phyloP scores from a whole-genome alignment of 768 basidiomycete species.

The Auricularia heimuer region DNA sequence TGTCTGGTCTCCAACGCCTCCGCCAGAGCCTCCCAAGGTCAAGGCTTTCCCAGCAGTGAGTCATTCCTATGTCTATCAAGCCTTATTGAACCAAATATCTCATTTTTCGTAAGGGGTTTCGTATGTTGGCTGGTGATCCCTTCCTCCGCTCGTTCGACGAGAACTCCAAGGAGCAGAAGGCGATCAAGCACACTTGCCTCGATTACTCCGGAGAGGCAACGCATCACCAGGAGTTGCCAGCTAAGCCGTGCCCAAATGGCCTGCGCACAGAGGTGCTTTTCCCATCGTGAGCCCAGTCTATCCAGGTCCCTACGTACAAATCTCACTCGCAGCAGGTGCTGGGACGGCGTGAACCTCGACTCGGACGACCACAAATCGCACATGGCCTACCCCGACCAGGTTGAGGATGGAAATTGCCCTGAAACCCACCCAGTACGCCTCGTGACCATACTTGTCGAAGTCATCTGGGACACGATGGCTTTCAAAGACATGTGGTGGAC shows the following conservation, averaged over 20 bases:
- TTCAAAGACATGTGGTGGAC: background rate
- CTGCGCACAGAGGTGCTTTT: slow-evolving; percentile 24
- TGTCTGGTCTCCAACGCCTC: background rate
- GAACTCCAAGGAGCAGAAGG: slow-evolving; percentile 24
- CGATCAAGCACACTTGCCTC: slow-evolving; percentile 34
- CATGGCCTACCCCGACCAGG: slow-evolving; percentile 23
- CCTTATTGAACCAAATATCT: background rate
- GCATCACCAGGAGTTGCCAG: slow-evolving; percentile 12
- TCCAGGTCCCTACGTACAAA: background rate
- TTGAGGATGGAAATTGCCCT: slow-evolving; percentile 13
- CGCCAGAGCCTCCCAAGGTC: background rate
- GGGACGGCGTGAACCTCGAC: slow-evolving; percentile 32
- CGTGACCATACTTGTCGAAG: slow-evolving; percentile 15
- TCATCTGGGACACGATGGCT: background rate
- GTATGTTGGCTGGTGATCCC: slow-evolving; percentile 38
- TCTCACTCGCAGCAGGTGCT: slow-evolving; percentile 15
- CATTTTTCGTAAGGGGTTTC: slow-evolving; percentile 5
- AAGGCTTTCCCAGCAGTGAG: background rate
- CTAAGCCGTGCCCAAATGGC: slow-evolving; percentile 17
- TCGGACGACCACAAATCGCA: slow-evolving; percentile 30
- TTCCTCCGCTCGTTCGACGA: slow-evolving; percentile 38
- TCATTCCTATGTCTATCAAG: background rate
- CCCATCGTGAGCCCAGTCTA: slow-evolving; percentile 7
- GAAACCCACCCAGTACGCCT: slow-evolving; percentile 11
- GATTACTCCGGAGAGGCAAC: slow-evolving; percentile 21